phyloP scores from a whole-genome alignment of 768 basidiomycete genomes.

The Mycena galericulata region DNA sequence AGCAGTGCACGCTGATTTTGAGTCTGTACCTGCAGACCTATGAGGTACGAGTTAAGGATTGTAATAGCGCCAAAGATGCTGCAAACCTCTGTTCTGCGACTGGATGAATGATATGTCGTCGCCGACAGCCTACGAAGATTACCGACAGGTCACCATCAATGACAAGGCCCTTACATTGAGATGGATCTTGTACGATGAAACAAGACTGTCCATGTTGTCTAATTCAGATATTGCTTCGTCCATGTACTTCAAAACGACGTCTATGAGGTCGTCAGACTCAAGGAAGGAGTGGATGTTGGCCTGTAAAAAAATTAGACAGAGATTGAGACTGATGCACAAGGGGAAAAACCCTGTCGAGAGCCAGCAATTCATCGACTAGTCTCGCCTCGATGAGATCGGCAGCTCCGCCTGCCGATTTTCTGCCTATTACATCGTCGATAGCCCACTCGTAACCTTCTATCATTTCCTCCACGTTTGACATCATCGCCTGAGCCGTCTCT shows the following conservation, averaged over 20 bases:
- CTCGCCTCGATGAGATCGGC: conserved; percentile 94
- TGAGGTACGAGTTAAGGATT: too few species aligned
- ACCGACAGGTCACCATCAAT: not conserved
- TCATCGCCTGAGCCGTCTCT: conserved; percentile 82
- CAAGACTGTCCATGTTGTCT: conserved; percentile 88
- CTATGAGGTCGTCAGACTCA: conserved; percentile 94
- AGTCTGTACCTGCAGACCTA: too few species aligned
- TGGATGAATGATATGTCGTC: conserved; percentile 98
- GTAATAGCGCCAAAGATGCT: conserved; percentile 83
- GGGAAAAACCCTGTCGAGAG: conserved; percentile 85
- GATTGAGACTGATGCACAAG: conserved; percentile 3
- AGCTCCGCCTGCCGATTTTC: conserved; percentile 74
- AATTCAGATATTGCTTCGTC: conserved; percentile 91
- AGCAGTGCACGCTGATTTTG: conserved; percentile 62
- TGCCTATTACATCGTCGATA: conserved; percentile 77
- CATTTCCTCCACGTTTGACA: conserved; percentile 98
- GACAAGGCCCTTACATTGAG: conserved; percentile 75
- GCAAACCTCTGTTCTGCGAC: conserved; percentile 94
- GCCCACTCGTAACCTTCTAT: conserved; percentile 99
- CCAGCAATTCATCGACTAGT: conserved; percentile 89
- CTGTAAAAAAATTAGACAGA: conserved; percentile 52
- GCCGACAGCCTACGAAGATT: conserved; percentile 76
- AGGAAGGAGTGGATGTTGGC: conserved; percentile 98
- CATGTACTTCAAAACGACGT: conserved; percentile 85
- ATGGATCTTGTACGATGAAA: conserved; percentile 97